These are phyloP conservation scores for Pseudozyma thailandica DNA, from an alignment of 1,284 basidiomycete genomes.

Conservation along the genomic window DNA sequence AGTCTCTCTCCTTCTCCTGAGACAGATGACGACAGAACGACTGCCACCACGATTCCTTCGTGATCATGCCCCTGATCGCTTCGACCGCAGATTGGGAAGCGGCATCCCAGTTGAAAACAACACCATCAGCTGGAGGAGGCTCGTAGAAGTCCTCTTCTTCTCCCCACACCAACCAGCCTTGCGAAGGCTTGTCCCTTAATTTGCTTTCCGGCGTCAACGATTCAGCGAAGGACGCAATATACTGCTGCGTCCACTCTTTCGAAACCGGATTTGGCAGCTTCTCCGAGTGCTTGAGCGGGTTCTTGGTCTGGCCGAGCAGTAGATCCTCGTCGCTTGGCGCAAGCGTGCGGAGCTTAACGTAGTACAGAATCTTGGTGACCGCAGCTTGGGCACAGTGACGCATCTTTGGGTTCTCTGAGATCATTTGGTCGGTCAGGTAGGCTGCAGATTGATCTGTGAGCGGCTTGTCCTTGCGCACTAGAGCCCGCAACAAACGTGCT, in stretches of 20 bases:
- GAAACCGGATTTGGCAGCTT: conserved; percentile 56
- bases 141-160: conserved; percentile 78
- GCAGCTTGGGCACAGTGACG: conserved; percentile 80
- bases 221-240: conserved; percentile 71
- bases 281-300: conserved; percentile 74
- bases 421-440: conserved; percentile 66
- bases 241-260: conserved; percentile 73
- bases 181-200: conserved; percentile 81
- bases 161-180: conserved; percentile 88
- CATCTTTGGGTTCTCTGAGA: conserved; percentile 83
- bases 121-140: conserved; percentile 71
- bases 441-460: conserved; percentile 75
- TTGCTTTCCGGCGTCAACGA: conserved; percentile 68
- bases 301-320: conserved; percentile 82
- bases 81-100: conserved; percentile 75
- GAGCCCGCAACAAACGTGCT: conserved; percentile 76
- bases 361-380: conserved; percentile 78
- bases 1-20: conserved; percentile 64
- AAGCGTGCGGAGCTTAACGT: conserved; percentile 86
- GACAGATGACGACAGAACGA: conserved; percentile 66
- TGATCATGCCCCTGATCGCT: conserved; percentile 73
- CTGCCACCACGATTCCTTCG: conserved; percentile 75
- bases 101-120: conserved; percentile 76
- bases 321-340: conserved; percentile 76
- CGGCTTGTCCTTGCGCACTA: conserved; percentile 81